Evolutionary conservation across 2,329 filamentous ascomycete genomes (phyloP).

Genomic region (Sporothrix inflata): DNA sequence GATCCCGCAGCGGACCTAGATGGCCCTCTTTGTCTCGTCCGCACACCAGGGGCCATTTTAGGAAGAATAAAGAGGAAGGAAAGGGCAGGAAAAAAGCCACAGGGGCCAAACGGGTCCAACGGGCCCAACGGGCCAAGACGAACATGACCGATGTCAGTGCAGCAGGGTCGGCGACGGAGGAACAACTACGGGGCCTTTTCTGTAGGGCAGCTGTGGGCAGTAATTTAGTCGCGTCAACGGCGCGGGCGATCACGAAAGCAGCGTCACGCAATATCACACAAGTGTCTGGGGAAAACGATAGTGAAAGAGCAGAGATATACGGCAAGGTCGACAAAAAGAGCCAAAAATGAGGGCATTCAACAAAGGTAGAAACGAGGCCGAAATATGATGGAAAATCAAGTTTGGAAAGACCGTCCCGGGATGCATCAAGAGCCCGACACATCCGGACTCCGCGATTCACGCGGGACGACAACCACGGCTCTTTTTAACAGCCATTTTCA

Average conservation of each 20-base stretch:
- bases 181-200: neutral
- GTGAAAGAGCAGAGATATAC: neutral
- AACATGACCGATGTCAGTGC: conserved; percentile 21
- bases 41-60: neutral
- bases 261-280: conserved; percentile 27
- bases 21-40: neutral
- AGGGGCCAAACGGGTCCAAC: neutral
- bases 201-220: neutral
- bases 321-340: neutral
- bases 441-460: conserved; percentile 16
- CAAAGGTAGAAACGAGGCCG: neutral
- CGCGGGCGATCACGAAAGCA: conserved; percentile 24
- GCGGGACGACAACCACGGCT: neutral
- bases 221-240: conserved; percentile 25
- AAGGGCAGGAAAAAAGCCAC: neutral
- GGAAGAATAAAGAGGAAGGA: neutral
- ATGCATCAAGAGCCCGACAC: neutral
- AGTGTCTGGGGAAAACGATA: neutral
- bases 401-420: neutral
- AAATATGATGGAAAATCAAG: neutral
- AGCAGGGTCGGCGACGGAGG: neutral
- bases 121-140: neutral
- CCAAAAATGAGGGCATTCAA: neutral
- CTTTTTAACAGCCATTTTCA: neutral
- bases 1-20: conserved; percentile 11